Conservation (phyloP, 1,284 basidiomycete genomes). For the Marasmius oreades region DNA sequence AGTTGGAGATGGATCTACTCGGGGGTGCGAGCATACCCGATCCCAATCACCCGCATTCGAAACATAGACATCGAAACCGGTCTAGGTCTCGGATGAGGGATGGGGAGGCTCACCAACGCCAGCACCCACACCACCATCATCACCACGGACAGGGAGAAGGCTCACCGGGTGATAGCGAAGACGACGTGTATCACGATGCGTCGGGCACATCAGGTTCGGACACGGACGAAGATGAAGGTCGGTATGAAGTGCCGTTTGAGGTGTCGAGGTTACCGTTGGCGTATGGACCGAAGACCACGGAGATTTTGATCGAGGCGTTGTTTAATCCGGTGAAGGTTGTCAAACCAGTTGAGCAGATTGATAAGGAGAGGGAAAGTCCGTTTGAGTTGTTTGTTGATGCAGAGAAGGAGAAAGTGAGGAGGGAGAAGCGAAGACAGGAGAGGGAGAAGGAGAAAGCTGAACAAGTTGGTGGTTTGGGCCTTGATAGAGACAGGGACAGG, state of each 20-base stretch:
- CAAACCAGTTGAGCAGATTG: not conserved
- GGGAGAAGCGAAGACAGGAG: not conserved
- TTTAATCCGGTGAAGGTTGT: slow-evolving; percentile 56
- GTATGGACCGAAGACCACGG: slow-evolving; percentile 58
- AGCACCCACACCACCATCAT: not conserved
- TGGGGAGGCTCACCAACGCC: not conserved
- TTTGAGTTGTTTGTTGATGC: slow-evolving; percentile 3
- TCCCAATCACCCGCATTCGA: slow-evolving; percentile 2
- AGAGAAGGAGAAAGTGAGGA: not conserved
- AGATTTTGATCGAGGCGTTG: slow-evolving; percentile 69
- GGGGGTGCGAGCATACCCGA: slow-evolving; percentile 17
- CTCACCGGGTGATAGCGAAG: not conserved
- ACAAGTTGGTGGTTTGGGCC: not conserved
- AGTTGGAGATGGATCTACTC: slow-evolving; percentile 31
- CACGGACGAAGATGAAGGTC: not conserved
- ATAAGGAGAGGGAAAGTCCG: slow-evolving; percentile 1
- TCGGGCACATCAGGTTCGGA: not conserved
- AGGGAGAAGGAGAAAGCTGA: not conserved
- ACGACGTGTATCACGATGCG: not conserved
- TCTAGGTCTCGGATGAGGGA: not conserved
- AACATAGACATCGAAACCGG: not conserved
- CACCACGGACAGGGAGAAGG: too few species aligned
- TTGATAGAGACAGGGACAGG: not conserved
- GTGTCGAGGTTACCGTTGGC: slow-evolving; percentile 45
- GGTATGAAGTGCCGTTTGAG: slow-evolving; percentile 34